phyloP scores from a whole-genome alignment of 2,329 filamentous ascomycete genomes.

The Calonectria multiphialidica region DNA sequence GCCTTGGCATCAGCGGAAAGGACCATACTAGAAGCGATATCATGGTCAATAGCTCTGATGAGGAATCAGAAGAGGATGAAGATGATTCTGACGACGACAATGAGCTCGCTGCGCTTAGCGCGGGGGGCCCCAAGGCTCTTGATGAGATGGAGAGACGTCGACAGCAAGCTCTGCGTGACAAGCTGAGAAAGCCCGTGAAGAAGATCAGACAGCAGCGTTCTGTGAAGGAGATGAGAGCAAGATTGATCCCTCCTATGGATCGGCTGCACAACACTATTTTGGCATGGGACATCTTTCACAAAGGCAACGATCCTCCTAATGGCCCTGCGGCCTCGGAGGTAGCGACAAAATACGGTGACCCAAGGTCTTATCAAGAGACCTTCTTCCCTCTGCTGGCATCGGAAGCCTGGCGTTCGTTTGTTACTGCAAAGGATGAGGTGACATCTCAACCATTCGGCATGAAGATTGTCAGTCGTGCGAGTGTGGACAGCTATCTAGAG shows the following conservation, averaged over 20 bases:
- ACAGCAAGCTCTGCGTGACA: slow-evolving; percentile 63
- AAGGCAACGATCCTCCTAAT: slow-evolving; percentile 86
- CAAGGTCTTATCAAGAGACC: slow-evolving; percentile 84
- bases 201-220: slow-evolving; percentile 86
- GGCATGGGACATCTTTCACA: slow-evolving; percentile 94
- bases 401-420: slow-evolving; percentile 96
- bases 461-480: slow-evolving; percentile 88
- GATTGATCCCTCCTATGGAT: slow-evolving; percentile 89
- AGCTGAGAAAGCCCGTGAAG: slow-evolving; percentile 80
- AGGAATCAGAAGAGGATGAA: slow-evolving; percentile 78
- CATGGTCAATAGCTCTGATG: slow-evolving; percentile 89
- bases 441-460: slow-evolving; percentile 86
- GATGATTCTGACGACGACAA: slow-evolving; percentile 66
- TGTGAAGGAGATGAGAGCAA: slow-evolving; percentile 92
- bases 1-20: slow-evolving; percentile 80
- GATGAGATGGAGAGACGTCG: slow-evolving; percentile 61
- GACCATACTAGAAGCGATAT: slow-evolving; percentile 87
- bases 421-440: slow-evolving; percentile 89
- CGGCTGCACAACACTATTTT: slow-evolving; percentile 87
- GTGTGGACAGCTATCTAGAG: slow-evolving; percentile 93
- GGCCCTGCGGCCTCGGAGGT: slow-evolving; percentile 81
- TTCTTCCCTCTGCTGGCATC: slow-evolving; percentile 92
- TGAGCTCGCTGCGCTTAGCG: slow-evolving; percentile 61
- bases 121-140: slow-evolving; percentile 60
- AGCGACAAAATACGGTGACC: slow-evolving; percentile 81